Percentiles rank a stretch among this genome's conserved stretches.
These are phyloP conservation scores for Discostella stelligeroides DNA, from an alignment of 108 stramenopile species.

Conservation along the genomic window DNA sequence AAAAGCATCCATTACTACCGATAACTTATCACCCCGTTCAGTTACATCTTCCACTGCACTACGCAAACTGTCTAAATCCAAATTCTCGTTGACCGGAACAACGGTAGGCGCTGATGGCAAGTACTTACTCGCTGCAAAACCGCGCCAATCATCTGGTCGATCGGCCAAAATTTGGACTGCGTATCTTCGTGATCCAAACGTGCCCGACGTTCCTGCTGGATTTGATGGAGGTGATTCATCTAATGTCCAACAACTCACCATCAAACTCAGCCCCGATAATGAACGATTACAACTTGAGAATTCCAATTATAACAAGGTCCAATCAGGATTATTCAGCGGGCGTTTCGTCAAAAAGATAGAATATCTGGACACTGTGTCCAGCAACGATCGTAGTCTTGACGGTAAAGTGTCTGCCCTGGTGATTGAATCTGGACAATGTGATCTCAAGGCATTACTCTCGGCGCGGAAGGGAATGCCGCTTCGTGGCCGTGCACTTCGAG, in stretches of 20 bases:
- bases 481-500: conserved; percentile 55
- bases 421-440: conserved; percentile 59
- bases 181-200: conserved; percentile 29
- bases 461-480: conserved; percentile 43
- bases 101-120: conserved; percentile 35
- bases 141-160: conserved; percentile 45
- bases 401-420: conserved; percentile 50
- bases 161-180: conserved; percentile 50
- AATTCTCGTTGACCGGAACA: conserved; percentile 40
- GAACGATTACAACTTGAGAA: conserved; percentile 48
- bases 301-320: conserved; percentile 55
- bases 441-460: conserved; percentile 56
- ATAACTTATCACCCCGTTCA: conserved; percentile 4
- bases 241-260: conserved; percentile 34
- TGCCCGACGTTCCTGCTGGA: conserved; percentile 33
- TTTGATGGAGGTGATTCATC: conserved; percentile 39
- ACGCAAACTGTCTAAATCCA: conserved; percentile 36
- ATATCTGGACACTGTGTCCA: conserved; percentile 26
- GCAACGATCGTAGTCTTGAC: conserved; percentile 36
- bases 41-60: conserved; percentile 22
- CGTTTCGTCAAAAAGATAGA: conserved; percentile 55
- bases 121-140: conserved; percentile 52
- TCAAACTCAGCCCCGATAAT: conserved; percentile 45
- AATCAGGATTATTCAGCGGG: conserved; percentile 41
- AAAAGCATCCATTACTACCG: conserved; percentile 1